Evolutionary conservation across 106 monocot genomes (phyloP).

Genomic region (Dendrobium nobile): DNA sequence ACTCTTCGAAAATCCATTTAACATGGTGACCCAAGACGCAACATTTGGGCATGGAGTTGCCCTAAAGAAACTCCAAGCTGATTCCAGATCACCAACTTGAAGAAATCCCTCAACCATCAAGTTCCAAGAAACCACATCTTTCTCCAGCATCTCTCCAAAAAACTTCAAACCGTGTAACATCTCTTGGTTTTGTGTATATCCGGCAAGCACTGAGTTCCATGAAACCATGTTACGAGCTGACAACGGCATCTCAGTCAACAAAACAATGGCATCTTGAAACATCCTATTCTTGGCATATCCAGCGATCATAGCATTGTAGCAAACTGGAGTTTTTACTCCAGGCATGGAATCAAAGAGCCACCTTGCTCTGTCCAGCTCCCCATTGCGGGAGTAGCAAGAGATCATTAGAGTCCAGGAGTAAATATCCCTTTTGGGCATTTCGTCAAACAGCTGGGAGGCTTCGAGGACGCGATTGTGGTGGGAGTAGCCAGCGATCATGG

Average conservation of each 20-base stretch:
- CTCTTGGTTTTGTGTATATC: slow-evolving; percentile 38
- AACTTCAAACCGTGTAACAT: slow-evolving; percentile 31
- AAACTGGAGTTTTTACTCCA: slow-evolving; percentile 19
- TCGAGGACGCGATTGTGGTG: slow-evolving; percentile 19
- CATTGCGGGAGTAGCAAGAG: slow-evolving; percentile 30
- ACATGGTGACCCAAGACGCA: slow-evolving; percentile 56
- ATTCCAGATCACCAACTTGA: slow-evolving; percentile 26
- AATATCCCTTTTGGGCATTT: slow-evolving; percentile 47
- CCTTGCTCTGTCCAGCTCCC: slow-evolving; percentile 33
- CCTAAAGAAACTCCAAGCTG: slow-evolving; percentile 28
- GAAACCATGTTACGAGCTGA: slow-evolving; percentile 24
- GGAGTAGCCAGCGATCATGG: slow-evolving; percentile 41
- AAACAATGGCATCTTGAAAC: slow-evolving; percentile 27
- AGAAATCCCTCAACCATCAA: slow-evolving; percentile 51
- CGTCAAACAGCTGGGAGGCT: slow-evolving; percentile 27
- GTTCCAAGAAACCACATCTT: slow-evolving; percentile 53
- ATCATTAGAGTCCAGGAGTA: slow-evolving; percentile 52
- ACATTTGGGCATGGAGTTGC: slow-evolving; percentile 31
- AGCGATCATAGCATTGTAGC: slow-evolving; percentile 56
- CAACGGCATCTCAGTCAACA: slow-evolving; percentile 33
- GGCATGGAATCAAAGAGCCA: slow-evolving; percentile 31
- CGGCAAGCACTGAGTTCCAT: slow-evolving; percentile 45
- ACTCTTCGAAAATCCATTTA: slow-evolving; percentile 38
- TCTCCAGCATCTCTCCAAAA: slow-evolving; percentile 38
- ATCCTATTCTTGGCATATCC: slow-evolving; percentile 44